Evolutionary conservation across 2,329 filamentous ascomycete species (phyloP), one percentile per base, ranked within the genome.

Genomic region (Chrysoporthe cubensis): DNA sequence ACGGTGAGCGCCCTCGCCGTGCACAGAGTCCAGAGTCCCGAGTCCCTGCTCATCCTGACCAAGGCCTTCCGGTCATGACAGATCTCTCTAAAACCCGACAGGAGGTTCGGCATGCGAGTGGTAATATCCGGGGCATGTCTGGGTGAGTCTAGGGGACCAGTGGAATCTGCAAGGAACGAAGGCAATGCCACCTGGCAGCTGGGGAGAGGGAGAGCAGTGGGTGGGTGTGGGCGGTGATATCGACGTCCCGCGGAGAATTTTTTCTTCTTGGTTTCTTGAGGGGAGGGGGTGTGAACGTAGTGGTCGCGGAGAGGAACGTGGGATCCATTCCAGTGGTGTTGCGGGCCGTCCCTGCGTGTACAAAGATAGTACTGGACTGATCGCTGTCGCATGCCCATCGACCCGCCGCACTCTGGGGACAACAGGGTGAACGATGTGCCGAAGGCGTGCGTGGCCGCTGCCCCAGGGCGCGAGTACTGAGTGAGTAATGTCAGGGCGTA

Each of bases 301-400:
- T n/a, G 26, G 11, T 37, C 13, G 6, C 1, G 42, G 2, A 37
- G 58, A 34, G 43, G 43, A n/a, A n/a, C 34, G 43, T 46, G 43
- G 58, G 43, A 48, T 9, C 58, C 58, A 43, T 46, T 43, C 58
- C n/a, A 61, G 42, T 34, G 42, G 21, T 46, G 50, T 42, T 40
- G 66, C 66, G 66, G 66, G 59, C 66, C 66, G 66, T 64, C 64
- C 64, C 64, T 61, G 60, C 57, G 50, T n/a, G 63, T 32, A 32
- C 9, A 37, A 5, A 26, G 7, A 54, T n/a, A 5, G 18, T 54
- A 32, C 50, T 26, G 26, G 26, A 21, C 7, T 5, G 18, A 21
- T 26, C 9, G 13, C n/a, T n/a, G 50, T 26, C 26, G 26, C 26
- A 26, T 26, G 26, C 26, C 26, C 26, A 26, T 26, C 26, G 26